Percentiles rank a stretch among this genome's conserved stretches.
These are phyloP conservation scores for Acacia confusa DNA, from an alignment of 306 rosid species.

Conservation along the genomic window DNA sequence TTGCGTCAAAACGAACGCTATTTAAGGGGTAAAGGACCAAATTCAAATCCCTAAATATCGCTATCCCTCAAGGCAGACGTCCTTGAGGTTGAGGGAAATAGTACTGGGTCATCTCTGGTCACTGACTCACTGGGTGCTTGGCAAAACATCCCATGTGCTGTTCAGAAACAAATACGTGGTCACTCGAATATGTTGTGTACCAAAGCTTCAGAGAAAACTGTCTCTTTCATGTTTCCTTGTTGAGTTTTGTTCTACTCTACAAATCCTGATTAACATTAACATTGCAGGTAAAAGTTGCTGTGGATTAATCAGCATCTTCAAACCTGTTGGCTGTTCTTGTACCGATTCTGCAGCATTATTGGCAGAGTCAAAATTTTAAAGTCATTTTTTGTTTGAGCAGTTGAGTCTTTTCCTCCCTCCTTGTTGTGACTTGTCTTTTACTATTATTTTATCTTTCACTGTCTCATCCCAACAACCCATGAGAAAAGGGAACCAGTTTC, in stretches of 20 bases:
- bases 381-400: neutral
- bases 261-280: too few relatives aligned
- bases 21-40: too few relatives aligned
- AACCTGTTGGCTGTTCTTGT: neutral
- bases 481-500: too few relatives aligned
- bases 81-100: neutral
- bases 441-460: neutral
- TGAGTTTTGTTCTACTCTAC: neutral
- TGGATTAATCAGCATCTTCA: neutral
- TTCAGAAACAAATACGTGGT: neutral
- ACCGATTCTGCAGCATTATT: neutral
- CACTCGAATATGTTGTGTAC: neutral
- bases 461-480: neutral
- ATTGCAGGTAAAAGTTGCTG: neutral
- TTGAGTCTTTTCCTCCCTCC: neutral
- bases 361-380: neutral
- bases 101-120: neutral
- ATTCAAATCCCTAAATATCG: too few relatives aligned
- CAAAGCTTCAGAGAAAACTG: too few relatives aligned
- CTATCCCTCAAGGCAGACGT: neutral
- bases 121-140: neutral
- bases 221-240: too few relatives aligned
- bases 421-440: neutral
- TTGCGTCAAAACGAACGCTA: too few relatives aligned
- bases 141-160: neutral